These are phyloP conservation scores for Dactylonectria macrodidyma DNA, from an alignment of 2,329 filamentous ascomycete genomes.

Conservation along the genomic window DNA sequence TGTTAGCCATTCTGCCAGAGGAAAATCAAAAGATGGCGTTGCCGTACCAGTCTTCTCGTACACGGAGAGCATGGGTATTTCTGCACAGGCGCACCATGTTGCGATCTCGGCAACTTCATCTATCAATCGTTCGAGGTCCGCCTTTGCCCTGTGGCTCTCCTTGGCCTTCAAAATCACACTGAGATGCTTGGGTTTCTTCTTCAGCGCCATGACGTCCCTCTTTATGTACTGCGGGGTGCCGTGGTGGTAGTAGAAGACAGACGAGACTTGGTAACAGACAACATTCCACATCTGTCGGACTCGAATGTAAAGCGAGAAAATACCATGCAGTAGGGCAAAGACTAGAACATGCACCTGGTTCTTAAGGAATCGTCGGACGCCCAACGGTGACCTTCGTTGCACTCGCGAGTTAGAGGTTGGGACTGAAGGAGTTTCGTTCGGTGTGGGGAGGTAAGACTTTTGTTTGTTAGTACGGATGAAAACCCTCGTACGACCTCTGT, in stretches of 20 bases:
- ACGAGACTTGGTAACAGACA: slow-evolving; percentile 82
- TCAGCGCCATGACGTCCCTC: slow-evolving; percentile 84
- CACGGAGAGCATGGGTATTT: slow-evolving; percentile 88
- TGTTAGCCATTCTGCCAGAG: slow-evolving; percentile 27
- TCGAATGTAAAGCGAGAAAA: slow-evolving; percentile 92
- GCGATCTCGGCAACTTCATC: slow-evolving; percentile 93
- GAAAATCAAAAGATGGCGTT: not conserved
- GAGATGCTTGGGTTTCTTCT: slow-evolving; percentile 84
- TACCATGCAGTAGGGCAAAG: slow-evolving; percentile 79
- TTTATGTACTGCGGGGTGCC: slow-evolving; percentile 93
- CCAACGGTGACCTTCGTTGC: slow-evolving; percentile 60
- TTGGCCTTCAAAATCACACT: slow-evolving; percentile 88
- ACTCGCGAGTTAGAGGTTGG: slow-evolving; percentile 41
- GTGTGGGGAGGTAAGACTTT: slow-evolving; percentile 55
- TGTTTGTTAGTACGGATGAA: slow-evolving; percentile 15
- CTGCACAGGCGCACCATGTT: slow-evolving; percentile 92
- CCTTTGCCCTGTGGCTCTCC: slow-evolving; percentile 76
- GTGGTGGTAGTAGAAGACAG: slow-evolving; percentile 94
- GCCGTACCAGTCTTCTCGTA: slow-evolving; percentile 90
- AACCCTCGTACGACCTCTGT: not conserved
- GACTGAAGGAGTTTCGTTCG: slow-evolving; percentile 51
- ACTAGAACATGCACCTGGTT: slow-evolving; percentile 76
- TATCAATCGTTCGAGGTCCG: slow-evolving; percentile 86
- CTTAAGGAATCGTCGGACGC: slow-evolving; percentile 73
- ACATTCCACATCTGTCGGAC: slow-evolving; percentile 85